These are phyloP conservation scores for Naganishia cerealis DNA, from an alignment of 1,284 basidiomycete genomes.

Conservation along the genomic window DNA sequence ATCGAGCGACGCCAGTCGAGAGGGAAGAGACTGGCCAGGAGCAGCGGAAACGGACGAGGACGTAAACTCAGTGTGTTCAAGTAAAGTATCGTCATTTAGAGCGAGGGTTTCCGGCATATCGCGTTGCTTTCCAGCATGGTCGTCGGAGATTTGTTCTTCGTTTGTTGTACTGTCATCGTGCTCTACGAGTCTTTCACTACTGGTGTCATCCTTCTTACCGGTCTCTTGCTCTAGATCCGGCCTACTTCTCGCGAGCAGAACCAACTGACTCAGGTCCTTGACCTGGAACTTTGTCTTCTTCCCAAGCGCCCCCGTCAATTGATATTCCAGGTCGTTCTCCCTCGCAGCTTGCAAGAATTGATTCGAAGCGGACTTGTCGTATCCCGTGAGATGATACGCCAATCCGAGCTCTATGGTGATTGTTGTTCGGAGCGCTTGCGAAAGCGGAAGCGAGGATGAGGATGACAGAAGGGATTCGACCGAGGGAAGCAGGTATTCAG, in stretches of 20 bases:
- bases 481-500: constrained; percentile 58
- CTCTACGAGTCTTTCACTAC: constrained; percentile 26
- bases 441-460: constrained; percentile 34
- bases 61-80: constrained; percentile 91
- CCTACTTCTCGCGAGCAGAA: constrained; percentile 87
- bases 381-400: constrained; percentile 66
- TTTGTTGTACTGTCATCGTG: neutral
- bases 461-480: constrained; percentile 58
- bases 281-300: constrained; percentile 94
- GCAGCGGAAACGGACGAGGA: constrained; percentile 59
- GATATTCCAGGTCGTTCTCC: constrained; percentile 77
- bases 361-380: constrained; percentile 76
- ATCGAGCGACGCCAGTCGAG: constrained; percentile 63
- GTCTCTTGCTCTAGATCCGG: constrained; percentile 43
- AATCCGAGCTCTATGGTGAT: constrained; percentile 79
- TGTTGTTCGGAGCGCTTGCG: constrained; percentile 61
- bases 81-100: constrained; percentile 92
- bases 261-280: constrained; percentile 80
- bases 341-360: constrained; percentile 77
- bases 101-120: constrained; percentile 73
- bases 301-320: constrained; percentile 88
- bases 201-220: constrained; percentile 35
- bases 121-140: constrained; percentile 36
- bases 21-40: constrained; percentile 33
- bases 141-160: constrained; percentile 1